These are phyloP conservation scores for Tuber magnatum DNA, from an alignment of 495 filamentous ascomycete genomes.

Conservation along the genomic window DNA sequence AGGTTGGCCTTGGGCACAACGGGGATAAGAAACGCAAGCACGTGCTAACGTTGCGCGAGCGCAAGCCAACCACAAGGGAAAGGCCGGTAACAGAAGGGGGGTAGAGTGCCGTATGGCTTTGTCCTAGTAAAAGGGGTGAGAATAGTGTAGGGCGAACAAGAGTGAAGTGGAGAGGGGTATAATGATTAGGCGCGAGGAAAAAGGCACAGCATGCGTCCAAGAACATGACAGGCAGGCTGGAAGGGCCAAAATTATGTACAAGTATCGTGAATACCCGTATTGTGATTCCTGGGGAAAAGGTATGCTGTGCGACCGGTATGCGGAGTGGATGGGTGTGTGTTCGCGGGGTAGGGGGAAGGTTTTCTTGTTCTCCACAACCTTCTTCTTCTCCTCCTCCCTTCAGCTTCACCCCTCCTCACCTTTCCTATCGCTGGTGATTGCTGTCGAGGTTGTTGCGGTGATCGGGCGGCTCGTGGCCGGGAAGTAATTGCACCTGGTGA, in stretches of 20 bases:
- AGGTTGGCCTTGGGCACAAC: not conserved
- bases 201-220: not conserved
- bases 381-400: not conserved
- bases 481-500: not conserved
- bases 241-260: not conserved
- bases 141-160: not conserved
- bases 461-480: not conserved
- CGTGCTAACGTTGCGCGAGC: not conserved
- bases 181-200: not conserved
- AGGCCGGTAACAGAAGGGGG: not conserved
- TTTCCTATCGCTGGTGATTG: not conserved
- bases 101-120: not conserved
- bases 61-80: not conserved
- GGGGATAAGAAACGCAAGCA: not conserved
- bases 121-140: not conserved
- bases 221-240: not conserved
- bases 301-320: not conserved
- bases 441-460: not conserved
- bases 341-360: not conserved
- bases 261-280: not conserved
- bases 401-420: not conserved
- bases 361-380: not conserved
- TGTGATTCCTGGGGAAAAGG: not conserved
- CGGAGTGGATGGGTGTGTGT: not conserved
- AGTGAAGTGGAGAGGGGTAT: not conserved